A percentile compares a stretch with the other conserved stretches of the same genome.
Conservation (phyloP, 352 stramenopile genomes). For the Phytopythium sindhum region DNA sequence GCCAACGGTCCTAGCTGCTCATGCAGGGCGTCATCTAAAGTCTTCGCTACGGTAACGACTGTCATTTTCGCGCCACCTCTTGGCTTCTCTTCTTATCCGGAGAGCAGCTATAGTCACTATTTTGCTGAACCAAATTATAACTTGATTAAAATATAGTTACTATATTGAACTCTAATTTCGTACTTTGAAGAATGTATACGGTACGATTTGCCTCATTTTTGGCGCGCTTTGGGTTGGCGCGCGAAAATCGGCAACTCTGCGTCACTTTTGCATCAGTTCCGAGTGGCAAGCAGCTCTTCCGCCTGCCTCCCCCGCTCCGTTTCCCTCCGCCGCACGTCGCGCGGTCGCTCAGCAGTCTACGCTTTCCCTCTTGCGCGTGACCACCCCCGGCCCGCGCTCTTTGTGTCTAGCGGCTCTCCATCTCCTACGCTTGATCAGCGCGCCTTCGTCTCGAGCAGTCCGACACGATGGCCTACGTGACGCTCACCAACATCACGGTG, state of each 20-base stretch:
- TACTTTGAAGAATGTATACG: conserved; percentile 12
- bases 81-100: neutral
- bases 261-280: neutral
- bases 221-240: conserved; percentile 9
- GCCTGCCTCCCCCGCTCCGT: neutral
- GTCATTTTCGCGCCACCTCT: neutral
- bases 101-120: neutral
- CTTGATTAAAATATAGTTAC: neutral
- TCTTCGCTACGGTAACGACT: neutral
- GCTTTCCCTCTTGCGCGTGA: neutral
- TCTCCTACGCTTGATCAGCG: neutral
- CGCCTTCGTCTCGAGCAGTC: neutral
- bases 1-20: neutral
- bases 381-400: neutral
- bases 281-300: neutral
- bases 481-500: conserved; percentile 94
- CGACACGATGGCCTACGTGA: conserved; percentile 79
- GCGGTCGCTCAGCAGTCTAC: neutral
- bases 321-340: neutral
- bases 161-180: conserved; percentile 11
- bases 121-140: neutral
- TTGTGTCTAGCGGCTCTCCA: neutral
- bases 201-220: conserved; percentile 12
- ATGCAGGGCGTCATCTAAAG: neutral
- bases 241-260: neutral